Evolutionary conservation across 83 land plant genomes (phyloP).

Genomic region (Picea mariana): DNA sequence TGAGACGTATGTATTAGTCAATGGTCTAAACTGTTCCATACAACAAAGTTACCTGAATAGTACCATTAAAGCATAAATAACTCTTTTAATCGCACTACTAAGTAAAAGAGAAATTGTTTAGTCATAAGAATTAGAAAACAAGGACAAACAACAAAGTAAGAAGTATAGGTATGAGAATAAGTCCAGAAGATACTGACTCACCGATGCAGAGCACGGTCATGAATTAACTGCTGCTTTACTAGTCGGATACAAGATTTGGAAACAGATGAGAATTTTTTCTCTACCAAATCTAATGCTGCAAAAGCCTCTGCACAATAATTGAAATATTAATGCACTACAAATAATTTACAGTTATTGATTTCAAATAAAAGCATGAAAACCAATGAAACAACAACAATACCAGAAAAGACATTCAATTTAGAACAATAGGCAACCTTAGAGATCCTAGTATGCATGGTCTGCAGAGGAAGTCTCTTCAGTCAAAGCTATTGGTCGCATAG

Average conservation of each 20-base stretch:
- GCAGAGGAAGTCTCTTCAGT: too few relatives aligned
- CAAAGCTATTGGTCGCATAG: too few relatives aligned
- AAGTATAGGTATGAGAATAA: background rate
- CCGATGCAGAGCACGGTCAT: conserved; percentile 87
- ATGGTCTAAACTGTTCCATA: background rate
- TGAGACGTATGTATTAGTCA: background rate
- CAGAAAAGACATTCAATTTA: too few relatives aligned
- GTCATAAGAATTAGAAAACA: background rate
- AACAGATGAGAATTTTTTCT: conserved; percentile 63
- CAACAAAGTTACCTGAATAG: background rate
- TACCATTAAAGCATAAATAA: background rate
- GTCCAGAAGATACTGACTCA: conserved; percentile 16
- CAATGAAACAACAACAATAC: too few relatives aligned
- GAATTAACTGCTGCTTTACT: conserved; percentile 76
- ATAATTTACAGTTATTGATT: too few relatives aligned
- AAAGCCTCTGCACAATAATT: conserved; percentile 64
- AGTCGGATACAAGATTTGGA: conserved; percentile 68
- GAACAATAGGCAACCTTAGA: too few relatives aligned
- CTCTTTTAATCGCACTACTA: background rate
- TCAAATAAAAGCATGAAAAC: too few relatives aligned
- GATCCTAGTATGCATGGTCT: too few relatives aligned
- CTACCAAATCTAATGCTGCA: conserved; percentile 74
- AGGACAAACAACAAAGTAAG: background rate
- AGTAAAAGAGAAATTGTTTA: conserved; percentile 4
- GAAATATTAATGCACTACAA: too few relatives aligned